phyloP scores from a whole-genome alignment of 768 basidiomycete species.

The Calocera cornea region DNA sequence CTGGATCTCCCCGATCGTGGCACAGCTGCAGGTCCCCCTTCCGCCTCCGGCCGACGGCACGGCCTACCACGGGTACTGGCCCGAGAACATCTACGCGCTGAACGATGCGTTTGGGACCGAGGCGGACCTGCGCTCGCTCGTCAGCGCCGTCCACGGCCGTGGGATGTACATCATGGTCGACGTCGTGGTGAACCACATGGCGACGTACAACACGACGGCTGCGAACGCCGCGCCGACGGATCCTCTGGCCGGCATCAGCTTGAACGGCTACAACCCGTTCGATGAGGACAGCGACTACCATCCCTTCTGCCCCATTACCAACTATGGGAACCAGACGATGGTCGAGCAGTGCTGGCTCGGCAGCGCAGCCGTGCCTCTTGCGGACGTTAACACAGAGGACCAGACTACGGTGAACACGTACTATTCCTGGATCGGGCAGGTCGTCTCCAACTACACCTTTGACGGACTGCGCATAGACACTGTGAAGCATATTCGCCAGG shows the following conservation, averaged over 20 bases:
- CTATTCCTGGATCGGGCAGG: constrained; percentile 23
- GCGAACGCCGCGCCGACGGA: background rate
- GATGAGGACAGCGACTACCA: constrained; percentile 29
- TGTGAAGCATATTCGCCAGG: constrained; percentile 25
- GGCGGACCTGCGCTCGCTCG: constrained; percentile 23
- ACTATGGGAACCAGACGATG: constrained; percentile 35
- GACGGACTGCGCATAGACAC: constrained; percentile 29
- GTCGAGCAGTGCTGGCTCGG: constrained; percentile 32
- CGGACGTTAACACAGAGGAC: constrained; percentile 26
- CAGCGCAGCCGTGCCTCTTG: constrained; percentile 24
- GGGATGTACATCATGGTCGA: constrained; percentile 29
- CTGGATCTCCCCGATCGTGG: constrained; percentile 25
- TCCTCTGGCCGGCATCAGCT: background rate
- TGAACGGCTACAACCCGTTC: constrained; percentile 22
- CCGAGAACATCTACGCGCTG: constrained; percentile 19
- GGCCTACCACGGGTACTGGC: constrained; percentile 26
- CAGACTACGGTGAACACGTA: constrained; percentile 19
- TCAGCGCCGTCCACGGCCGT: constrained; percentile 19
- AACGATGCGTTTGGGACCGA: constrained; percentile 23
- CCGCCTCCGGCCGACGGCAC: constrained; percentile 18
- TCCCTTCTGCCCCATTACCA: constrained; percentile 29
- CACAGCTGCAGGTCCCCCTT: constrained; percentile 8
- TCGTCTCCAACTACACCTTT: constrained; percentile 25
- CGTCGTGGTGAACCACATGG: constrained; percentile 13
- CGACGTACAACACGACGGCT: background rate